Conservation (phyloP, 2,329 filamentous ascomycete genomes). For the Aspergillus tubingensis region DNA sequence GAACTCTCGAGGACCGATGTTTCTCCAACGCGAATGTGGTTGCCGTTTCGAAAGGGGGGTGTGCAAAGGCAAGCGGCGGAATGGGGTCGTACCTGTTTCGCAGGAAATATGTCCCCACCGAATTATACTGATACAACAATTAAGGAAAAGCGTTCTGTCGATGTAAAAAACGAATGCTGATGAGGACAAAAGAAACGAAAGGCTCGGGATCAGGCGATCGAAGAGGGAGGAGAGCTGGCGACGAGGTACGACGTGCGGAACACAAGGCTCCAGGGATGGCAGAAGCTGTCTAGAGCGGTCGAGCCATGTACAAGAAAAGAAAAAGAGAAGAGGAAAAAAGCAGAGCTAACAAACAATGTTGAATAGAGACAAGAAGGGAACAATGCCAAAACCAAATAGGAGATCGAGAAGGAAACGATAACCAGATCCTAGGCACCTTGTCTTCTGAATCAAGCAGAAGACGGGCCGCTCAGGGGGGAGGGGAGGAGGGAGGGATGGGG, state of each 20-base stretch:
- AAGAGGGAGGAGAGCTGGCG: conserved; percentile 29
- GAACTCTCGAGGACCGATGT: conserved; percentile 13
- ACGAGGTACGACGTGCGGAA: conserved; percentile 30
- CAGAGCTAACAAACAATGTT: conserved; percentile 6
- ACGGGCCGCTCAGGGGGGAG: conserved; percentile 28
- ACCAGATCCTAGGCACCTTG: conserved; percentile 33
- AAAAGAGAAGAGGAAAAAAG: background rate
- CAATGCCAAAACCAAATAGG: conserved; percentile 14
- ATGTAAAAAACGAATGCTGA: conserved; percentile 28
- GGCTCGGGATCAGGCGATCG: conserved; percentile 29
- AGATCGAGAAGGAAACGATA: conserved; percentile 20
- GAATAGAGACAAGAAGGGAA: conserved; percentile 14
- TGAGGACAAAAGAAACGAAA: conserved; percentile 29
- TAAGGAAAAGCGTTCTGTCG: conserved; percentile 25
- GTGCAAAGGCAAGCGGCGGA: conserved; percentile 7
- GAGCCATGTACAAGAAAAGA: conserved; percentile 37
- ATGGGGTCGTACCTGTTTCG: conserved; percentile 31
- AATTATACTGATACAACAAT: conserved; percentile 37
- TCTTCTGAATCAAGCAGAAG: conserved; percentile 32
- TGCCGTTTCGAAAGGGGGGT: conserved; percentile 8
- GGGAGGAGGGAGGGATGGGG: conserved; percentile 14
- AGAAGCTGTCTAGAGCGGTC: conserved; percentile 29
- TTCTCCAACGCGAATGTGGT: conserved; percentile 8
- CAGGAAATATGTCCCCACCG: conserved; percentile 27
- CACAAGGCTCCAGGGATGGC: conserved; percentile 30